Evolutionary conservation across 2,329 filamentous ascomycete genomes (phyloP).

Genomic region (Conoideocrella luteorostrata): DNA sequence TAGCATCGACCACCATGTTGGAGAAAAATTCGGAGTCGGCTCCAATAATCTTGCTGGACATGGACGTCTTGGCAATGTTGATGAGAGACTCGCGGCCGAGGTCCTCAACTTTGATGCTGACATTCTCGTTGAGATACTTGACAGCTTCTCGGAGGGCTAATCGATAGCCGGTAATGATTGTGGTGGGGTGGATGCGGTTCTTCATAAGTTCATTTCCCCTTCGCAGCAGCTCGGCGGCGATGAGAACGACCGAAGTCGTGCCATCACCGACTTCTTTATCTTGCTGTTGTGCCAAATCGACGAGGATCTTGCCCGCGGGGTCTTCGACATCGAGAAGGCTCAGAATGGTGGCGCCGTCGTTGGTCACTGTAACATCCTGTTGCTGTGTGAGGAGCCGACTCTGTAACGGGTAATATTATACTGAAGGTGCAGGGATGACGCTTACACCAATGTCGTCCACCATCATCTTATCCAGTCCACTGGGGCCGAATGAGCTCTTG

Average conservation of each 20-base stretch:
- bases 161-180: slow-evolving; percentile 97
- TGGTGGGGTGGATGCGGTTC: slow-evolving; percentile 99
- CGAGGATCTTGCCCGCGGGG: slow-evolving; percentile 95
- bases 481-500: slow-evolving; percentile 96
- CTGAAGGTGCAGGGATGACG: slow-evolving; percentile 6
- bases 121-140: slow-evolving; percentile 98
- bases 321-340: slow-evolving; percentile 94
- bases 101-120: slow-evolving; percentile 90
- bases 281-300: slow-evolving; percentile 95
- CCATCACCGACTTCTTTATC: slow-evolving; percentile 99
- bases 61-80: slow-evolving; percentile 96
- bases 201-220: slow-evolving; percentile 98
- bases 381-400: slow-evolving; percentile 1
- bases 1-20: slow-evolving; percentile 94
- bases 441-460: slow-evolving; percentile 95
- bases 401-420: neutral
- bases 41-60: slow-evolving; percentile 99
- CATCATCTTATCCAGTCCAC: slow-evolving; percentile 99
- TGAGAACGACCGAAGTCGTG: slow-evolving; percentile 94
- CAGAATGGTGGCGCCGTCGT: slow-evolving; percentile 96
- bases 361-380: slow-evolving; percentile 95
- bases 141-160: slow-evolving; percentile 92
- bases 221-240: slow-evolving; percentile 88
- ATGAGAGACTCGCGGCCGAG: slow-evolving; percentile 85
- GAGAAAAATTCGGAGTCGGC: slow-evolving; percentile 94